phyloP scores from a whole-genome alignment of 2,329 filamentous ascomycete species.

The Onygenales sp. region DNA sequence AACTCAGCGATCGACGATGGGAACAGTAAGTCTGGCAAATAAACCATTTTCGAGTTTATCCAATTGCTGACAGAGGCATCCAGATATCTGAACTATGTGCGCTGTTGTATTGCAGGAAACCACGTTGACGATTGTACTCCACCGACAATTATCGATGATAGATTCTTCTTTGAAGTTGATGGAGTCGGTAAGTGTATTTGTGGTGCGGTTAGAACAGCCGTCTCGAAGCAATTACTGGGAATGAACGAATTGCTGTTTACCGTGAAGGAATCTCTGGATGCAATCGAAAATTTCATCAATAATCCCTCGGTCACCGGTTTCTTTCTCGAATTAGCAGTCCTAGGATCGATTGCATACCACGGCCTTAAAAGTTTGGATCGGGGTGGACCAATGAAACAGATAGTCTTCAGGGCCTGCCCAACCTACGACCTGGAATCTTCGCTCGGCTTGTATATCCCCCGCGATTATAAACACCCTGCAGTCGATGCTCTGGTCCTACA shows the following conservation, averaged over 20 bases:
- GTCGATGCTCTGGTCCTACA: background rate
- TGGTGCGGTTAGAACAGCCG: background rate
- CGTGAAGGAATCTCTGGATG: background rate
- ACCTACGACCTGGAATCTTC: background rate
- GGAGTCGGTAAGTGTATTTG: background rate
- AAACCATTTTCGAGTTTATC: background rate
- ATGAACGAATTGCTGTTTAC: background rate
- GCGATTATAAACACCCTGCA: background rate
- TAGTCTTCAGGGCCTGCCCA: background rate
- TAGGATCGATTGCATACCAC: background rate
- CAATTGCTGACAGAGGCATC: background rate
- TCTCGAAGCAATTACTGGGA: background rate
- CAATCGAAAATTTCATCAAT: background rate
- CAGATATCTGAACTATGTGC: background rate
- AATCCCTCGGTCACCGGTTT: background rate
- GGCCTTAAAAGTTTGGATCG: background rate
- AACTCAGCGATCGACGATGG: background rate
- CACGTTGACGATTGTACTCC: background rate
- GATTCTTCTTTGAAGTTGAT: background rate
- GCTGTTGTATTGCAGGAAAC: background rate
- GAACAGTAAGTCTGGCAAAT: background rate
- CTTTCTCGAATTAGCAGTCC: background rate
- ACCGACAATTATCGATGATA: background rate
- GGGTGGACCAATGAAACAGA: background rate
- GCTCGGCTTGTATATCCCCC: background rate